Evolutionary conservation across 352 stramenopile species (phyloP), one percentile per base, ranked within the genome.

Genomic region (Phytophthora citricola): DNA sequence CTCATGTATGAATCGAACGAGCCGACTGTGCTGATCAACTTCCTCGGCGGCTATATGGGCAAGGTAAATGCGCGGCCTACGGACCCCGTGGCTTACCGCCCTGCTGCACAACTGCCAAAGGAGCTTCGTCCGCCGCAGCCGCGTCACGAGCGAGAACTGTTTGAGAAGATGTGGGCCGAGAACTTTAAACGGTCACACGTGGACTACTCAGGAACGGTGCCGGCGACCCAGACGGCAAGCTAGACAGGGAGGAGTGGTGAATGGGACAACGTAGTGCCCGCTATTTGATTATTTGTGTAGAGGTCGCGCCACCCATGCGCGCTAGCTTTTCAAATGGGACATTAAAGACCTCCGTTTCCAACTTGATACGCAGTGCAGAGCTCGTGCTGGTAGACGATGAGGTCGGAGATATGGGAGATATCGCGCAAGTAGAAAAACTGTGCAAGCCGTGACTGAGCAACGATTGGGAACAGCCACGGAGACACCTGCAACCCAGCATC

Each of bases 141-240:
- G 7, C 83, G 89, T 31, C 87, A 98, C 69, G 94, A 99, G 76
- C 83, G 97, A 49, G 91, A 97, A 43, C 89, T 98, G 43, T 99
- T 98, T 75, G 96, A 99, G 76, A 96, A 98, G 80, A 91, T 98
- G 79, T 99, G 97, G 97, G 90, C 91, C 7, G 90, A 99, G 68
- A 99, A 99, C 74, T 99, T 99, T 79, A 90, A 94, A 44, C 77
- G 91, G 34, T 98, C 93, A 26, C 84, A 75, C 26, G 88, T 95
- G 27, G 75, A 94, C 27, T 95, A 95, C 51, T 64, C 67, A 14
- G 26, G n/a, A 39, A 66, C 12, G n/a, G 32, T 60, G 57, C 50
- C 53, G 3, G 12, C 63, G 36, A 57, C 40, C 17, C 56, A 62
- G 32, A 69, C 26, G 6, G 50, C 67, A 15, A 76, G 55, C 63